A percentile compares a stretch with the other conserved stretches of the same genome.
Evolutionary conservation across 192 early-diverging fungal species (phyloP).

Genomic region (Coemansia sp.): DNA sequence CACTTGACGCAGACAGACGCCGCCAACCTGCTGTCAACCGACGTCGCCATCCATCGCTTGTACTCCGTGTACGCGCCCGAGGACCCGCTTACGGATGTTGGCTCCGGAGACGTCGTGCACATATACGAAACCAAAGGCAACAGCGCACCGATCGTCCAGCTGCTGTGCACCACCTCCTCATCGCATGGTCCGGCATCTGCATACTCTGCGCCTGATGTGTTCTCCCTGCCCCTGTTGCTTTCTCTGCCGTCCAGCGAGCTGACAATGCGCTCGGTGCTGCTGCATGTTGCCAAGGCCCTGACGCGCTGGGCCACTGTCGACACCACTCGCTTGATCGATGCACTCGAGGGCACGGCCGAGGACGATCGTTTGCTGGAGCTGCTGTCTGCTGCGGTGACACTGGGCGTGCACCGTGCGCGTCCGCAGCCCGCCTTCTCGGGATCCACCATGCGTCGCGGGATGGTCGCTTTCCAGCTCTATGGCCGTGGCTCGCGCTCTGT

Average conservation of each 20-base stretch:
- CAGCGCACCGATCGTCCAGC: slow-evolving; percentile 20
- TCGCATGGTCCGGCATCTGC: slow-evolving; percentile 5
- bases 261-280: slow-evolving; percentile 33
- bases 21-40: slow-evolving; percentile 25
- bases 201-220: slow-evolving; percentile 26
- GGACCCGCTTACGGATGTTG: slow-evolving; percentile 30
- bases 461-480: not conserved
- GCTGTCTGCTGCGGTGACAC: slow-evolving; percentile 21
- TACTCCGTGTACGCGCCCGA: slow-evolving; percentile 32
- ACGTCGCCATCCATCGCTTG: slow-evolving; percentile 20
- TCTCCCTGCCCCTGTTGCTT: slow-evolving; percentile 36
- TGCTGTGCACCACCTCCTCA: slow-evolving; percentile 29
- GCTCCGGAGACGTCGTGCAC: slow-evolving; percentile 22
- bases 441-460: not conserved
- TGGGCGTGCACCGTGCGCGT: slow-evolving; percentile 33
- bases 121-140: slow-evolving; percentile 37
- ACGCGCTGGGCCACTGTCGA: slow-evolving; percentile 39
- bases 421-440: not conserved
- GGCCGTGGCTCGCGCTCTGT: not conserved
- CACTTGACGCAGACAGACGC: slow-evolving; percentile 31
- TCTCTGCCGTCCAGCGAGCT: slow-evolving; percentile 21
- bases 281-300: slow-evolving; percentile 26
- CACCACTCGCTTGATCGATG: slow-evolving; percentile 18
- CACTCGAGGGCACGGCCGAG: slow-evolving; percentile 16
- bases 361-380: slow-evolving; percentile 33